These are phyloP conservation scores for Dillenia suffruticosa DNA, from an alignment of 164 flowering plant genomes.

Conservation along the genomic window DNA sequence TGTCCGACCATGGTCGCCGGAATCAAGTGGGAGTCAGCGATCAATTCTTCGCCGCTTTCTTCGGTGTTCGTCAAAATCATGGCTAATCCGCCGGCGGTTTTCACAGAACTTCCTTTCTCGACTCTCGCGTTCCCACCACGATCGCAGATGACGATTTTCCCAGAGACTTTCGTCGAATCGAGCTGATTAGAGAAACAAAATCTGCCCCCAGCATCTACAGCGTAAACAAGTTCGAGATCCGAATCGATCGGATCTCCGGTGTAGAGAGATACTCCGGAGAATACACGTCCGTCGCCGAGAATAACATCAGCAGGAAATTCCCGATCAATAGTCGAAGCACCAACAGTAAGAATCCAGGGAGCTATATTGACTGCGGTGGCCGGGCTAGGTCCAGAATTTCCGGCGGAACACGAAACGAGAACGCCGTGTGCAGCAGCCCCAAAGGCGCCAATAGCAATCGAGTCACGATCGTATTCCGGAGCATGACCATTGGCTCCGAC, in stretches of 20 bases:
- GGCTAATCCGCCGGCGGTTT: constrained; percentile 71
- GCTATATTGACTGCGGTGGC: constrained; percentile 76
- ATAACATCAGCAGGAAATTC: constrained; percentile 81
- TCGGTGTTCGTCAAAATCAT: constrained; percentile 77
- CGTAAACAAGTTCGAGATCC: constrained; percentile 49
- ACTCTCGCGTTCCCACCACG: constrained; percentile 78
- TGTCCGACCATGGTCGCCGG: constrained; percentile 80
- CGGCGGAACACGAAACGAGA: constrained; percentile 80
- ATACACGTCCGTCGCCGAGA: constrained; percentile 66
- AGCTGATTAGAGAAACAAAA: constrained; percentile 42
- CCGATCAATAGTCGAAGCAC: constrained; percentile 84
- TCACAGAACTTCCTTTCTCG: constrained; percentile 74
- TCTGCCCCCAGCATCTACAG: constrained; percentile 43
- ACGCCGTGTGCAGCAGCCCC: constrained; percentile 65
- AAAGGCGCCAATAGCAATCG: constrained; percentile 86
- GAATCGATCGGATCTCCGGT: constrained; percentile 40
- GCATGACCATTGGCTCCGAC: constrained; percentile 61
- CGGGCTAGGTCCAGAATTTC: constrained; percentile 77
- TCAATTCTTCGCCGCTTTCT: constrained; percentile 67
- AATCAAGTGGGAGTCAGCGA: constrained; percentile 73
- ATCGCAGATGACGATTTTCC: constrained; percentile 83
- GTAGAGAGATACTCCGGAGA: constrained; percentile 68
- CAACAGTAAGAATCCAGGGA: constrained; percentile 93
- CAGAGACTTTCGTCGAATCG: constrained; percentile 42
- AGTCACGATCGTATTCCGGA: constrained; percentile 51